A percentile compares a stretch with the other conserved stretches of the same genome.
These are phyloP conservation scores for Pseudoneurospora amorphoporcata DNA, from an alignment of 495 filamentous ascomycete species.

Conservation along the genomic window DNA sequence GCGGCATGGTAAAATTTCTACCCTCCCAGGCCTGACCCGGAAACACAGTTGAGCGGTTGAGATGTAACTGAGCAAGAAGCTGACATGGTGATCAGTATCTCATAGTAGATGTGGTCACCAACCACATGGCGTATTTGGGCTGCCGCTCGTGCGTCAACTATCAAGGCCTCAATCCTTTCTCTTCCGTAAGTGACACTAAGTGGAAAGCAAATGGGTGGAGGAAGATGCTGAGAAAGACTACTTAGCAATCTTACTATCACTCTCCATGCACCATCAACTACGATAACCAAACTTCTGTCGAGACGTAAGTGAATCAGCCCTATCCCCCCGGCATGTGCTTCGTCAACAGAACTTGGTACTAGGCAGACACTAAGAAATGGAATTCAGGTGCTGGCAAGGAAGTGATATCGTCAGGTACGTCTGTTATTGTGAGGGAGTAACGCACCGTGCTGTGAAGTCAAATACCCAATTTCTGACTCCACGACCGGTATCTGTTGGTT, in stretches of 20 bases:
- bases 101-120: constrained; percentile 73
- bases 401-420: constrained; percentile 41
- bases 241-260: constrained; percentile 50
- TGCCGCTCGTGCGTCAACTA: constrained; percentile 47
- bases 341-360: constrained; percentile 7
- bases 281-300: constrained; percentile 38
- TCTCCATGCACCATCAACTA: constrained; percentile 58
- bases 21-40: neutral
- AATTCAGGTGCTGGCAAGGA: constrained; percentile 52
- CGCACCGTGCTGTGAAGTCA: neutral
- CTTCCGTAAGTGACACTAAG: constrained; percentile 23
- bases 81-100: constrained; percentile 37
- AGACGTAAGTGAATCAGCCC: constrained; percentile 24
- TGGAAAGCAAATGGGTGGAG: neutral
- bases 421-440: neutral
- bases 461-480: neutral
- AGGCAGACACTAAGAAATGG: constrained; percentile 13
- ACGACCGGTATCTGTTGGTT: neutral
- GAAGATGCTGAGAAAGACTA: neutral
- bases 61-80: neutral
- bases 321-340: constrained; percentile 12
- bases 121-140: constrained; percentile 63
- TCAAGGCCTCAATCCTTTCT: constrained; percentile 53
- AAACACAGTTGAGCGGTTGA: neutral
- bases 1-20: constrained; percentile 41